Percentiles rank a stretch among this genome's conserved stretches.
phyloP scores from a whole-genome alignment of 129 eudicot species.

The Gnaphalium uliginosum region DNA sequence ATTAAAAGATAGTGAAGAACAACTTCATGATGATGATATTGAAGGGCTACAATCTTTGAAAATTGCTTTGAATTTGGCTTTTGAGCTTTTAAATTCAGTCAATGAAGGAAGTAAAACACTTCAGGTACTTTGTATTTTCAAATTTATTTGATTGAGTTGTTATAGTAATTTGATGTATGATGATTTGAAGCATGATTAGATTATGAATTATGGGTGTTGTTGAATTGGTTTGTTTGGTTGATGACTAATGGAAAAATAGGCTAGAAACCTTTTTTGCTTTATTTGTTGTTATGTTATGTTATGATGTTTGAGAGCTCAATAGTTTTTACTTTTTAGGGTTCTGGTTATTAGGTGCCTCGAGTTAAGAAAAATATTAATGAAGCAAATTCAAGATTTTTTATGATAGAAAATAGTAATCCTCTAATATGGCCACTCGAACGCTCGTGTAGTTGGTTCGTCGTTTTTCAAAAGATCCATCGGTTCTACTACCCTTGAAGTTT shows the following conservation, averaged over 20 bases:
- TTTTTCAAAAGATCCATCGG: too few species aligned
- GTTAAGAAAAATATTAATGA: too few species aligned
- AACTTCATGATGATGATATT: constrained; percentile 41
- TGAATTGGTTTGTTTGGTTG: neutral
- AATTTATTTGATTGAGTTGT: neutral
- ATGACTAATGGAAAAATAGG: neutral
- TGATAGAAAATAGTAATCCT: too few species aligned
- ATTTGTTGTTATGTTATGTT: neutral
- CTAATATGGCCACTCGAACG: too few species aligned
- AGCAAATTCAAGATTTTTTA: too few species aligned
- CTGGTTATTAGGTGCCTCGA: too few species aligned
- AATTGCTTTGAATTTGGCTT: constrained; percentile 21
- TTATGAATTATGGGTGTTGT: neutral
- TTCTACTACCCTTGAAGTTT: too few species aligned
- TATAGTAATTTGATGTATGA: neutral
- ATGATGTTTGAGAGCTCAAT: neutral
- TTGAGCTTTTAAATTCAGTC: neutral
- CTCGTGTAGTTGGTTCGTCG: too few species aligned
- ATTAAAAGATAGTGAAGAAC: constrained; percentile 48
- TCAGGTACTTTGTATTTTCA: neutral
- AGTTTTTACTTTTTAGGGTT: neutral
- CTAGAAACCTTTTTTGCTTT: neutral
- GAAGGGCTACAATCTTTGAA: constrained; percentile 45
- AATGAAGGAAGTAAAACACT: constrained; percentile 15
- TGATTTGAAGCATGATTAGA: neutral